phyloP scores from a whole-genome alignment of 805 yeast species.

The Kregervanrija fluxuum region DNA sequence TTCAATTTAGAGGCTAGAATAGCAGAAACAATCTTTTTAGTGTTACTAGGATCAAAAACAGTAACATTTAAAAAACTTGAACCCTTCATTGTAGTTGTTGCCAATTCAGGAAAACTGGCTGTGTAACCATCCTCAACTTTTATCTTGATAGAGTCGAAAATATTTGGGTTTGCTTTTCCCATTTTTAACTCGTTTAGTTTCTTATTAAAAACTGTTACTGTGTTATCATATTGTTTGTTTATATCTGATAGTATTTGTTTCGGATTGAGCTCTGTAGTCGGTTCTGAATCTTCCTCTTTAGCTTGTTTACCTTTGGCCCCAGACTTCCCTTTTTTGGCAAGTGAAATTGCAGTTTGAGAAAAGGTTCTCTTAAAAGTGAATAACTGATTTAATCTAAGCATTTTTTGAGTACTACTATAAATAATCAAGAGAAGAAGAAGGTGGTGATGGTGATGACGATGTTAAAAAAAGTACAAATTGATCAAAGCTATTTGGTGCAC shows the following conservation, averaged over 20 bases:
- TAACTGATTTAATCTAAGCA: too few species aligned
- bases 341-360: background rate
- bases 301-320: conserved; percentile 7
- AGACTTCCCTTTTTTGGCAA: conserved; percentile 13
- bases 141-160: conserved; percentile 56
- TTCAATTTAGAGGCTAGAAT: conserved; percentile 63
- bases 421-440: too few species aligned
- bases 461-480: too few species aligned
- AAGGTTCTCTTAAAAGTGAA: conserved; percentile 2
- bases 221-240: conserved; percentile 36
- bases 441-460: too few species aligned
- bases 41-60: conserved; percentile 75
- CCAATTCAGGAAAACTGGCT: conserved; percentile 50
- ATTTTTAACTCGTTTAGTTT: conserved; percentile 55
- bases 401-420: too few species aligned
- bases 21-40: conserved; percentile 62
- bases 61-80: conserved; percentile 60
- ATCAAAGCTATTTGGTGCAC: too few species aligned
- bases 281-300: conserved; percentile 13
- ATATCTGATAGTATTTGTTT: conserved; percentile 31
- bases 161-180: conserved; percentile 61
- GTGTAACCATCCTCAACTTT: conserved; percentile 38
- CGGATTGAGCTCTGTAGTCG: conserved; percentile 24
- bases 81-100: conserved; percentile 66
- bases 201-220: conserved; percentile 47